Conservation (phyloP, 2,329 filamentous ascomycete genomes). For the Aspergillus thermomutatus region DNA sequence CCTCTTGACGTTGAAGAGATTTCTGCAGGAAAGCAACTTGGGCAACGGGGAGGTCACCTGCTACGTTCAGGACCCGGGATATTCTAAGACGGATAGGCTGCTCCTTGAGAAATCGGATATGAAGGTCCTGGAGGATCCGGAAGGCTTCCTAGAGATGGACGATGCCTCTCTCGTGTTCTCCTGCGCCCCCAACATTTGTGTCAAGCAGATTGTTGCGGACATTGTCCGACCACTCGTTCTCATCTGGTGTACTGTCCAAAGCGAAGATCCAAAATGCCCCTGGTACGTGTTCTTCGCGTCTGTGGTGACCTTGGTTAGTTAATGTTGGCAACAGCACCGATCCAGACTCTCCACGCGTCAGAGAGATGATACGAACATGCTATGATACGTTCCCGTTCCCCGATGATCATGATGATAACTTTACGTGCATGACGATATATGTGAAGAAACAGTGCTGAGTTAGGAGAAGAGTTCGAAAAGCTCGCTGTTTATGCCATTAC, state of each 20-base stretch:
- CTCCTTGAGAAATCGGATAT: conserved; percentile 12
- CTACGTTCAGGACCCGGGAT: conserved; percentile 21
- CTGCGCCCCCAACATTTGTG: conserved; percentile 26
- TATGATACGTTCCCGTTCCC: too few species aligned
- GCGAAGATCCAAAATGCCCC: neutral
- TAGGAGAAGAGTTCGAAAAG: too few species aligned
- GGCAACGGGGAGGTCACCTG: conserved; percentile 7
- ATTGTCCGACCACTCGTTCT: conserved; percentile 29
- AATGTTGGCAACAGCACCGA: too few species aligned
- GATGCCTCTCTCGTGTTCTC: conserved; percentile 33
- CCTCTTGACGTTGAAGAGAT: conserved; percentile 1
- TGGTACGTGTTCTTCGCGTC: too few species aligned
- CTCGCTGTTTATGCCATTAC: too few species aligned
- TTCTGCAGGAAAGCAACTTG: neutral
- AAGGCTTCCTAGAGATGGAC: conserved; percentile 35
- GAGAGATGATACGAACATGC: too few species aligned
- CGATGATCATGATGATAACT: too few species aligned
- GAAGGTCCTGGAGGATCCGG: conserved; percentile 24
- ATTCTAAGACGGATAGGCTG: conserved; percentile 13
- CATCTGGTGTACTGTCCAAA: conserved; percentile 18
- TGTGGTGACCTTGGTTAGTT: too few species aligned
- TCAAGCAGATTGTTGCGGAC: conserved; percentile 38
- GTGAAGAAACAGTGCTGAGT: too few species aligned
- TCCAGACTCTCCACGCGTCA: too few species aligned
- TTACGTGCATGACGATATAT: too few species aligned